These are phyloP conservation scores for Neonothopanus nambi DNA, from an alignment of 1,284 basidiomycete species.

Conservation along the genomic window DNA sequence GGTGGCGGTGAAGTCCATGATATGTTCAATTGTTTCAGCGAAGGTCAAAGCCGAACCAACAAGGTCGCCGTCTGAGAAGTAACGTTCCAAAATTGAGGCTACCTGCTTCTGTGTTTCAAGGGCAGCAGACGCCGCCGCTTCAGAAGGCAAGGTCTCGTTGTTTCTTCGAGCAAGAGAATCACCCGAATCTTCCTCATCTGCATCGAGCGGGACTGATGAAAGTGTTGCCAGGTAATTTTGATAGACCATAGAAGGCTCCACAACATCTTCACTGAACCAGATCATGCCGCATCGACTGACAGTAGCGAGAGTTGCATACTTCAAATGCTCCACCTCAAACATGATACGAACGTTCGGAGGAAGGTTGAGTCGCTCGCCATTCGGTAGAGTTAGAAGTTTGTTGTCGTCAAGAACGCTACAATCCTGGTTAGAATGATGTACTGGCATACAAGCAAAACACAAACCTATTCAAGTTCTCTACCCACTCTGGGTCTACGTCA, in stretches of 20 bases:
- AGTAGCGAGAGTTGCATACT: conserved; percentile 96
- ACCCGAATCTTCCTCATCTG: conserved; percentile 83
- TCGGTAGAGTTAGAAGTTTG: conserved; percentile 95
- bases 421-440: conserved; percentile 2
- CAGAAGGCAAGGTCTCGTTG: conserved; percentile 48
- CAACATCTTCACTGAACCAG: conserved; percentile 98
- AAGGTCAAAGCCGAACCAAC: conserved; percentile 79
- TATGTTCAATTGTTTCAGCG: conserved; percentile 87
- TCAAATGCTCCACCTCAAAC: conserved; percentile 99
- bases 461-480: conserved; percentile 98
- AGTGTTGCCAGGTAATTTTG: conserved; percentile 85
- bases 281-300: conserved; percentile 99
- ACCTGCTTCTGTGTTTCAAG: conserved; percentile 83
- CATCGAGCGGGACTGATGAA: conserved; percentile 78
- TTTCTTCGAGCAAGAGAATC: conserved; percentile 63
- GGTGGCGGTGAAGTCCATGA: conserved; percentile 96
- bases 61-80: conserved; percentile 83
- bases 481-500: conserved; percentile 99
- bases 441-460: conserved; percentile 23
- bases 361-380: conserved; percentile 96
- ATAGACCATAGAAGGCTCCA: conserved; percentile 91
- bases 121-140: conserved; percentile 58
- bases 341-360: conserved; percentile 98
- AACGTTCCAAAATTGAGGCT: conserved; percentile 75
- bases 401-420: conserved; percentile 97